Conservation (phyloP, 345 rosid genomes). For the Syzygium jambos region DNA sequence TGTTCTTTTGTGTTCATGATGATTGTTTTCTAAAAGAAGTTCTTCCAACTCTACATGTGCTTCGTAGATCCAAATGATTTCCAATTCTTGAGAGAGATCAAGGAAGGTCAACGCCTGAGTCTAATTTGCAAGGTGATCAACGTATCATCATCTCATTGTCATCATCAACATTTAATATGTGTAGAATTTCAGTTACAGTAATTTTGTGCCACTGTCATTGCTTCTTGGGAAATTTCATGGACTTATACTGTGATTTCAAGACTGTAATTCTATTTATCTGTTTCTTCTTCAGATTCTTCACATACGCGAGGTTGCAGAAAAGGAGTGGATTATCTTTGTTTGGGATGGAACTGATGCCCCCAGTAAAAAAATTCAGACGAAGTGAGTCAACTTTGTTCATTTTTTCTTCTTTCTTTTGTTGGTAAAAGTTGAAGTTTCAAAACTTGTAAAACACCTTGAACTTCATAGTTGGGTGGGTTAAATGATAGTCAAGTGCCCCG, state of each 20-base stretch:
- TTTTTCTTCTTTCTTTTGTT: background rate
- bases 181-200: background rate
- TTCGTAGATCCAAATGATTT: slow-evolving; percentile 18
- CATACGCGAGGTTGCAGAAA: slow-evolving; percentile 21
- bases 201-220: background rate
- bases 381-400: slow-evolving; percentile 27
- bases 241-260: background rate
- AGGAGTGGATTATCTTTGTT: slow-evolving; percentile 33
- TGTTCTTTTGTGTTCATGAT: background rate
- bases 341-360: slow-evolving; percentile 94
- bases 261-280: background rate
- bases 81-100: slow-evolving; percentile 50
- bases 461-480: background rate
- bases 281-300: slow-evolving; percentile 47
- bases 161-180: background rate
- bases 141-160: background rate
- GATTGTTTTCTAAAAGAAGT: background rate
- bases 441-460: background rate
- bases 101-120: slow-evolving; percentile 30
- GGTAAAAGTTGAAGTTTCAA: background rate
- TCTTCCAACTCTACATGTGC: background rate
- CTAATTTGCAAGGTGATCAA: slow-evolving; percentile 48
- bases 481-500: background rate
- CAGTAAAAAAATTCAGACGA: slow-evolving; percentile 25
- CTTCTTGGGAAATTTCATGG: background rate